These are phyloP conservation scores for Suillus alpinus DNA, from an alignment of 768 basidiomycete species.

Conservation along the genomic window DNA sequence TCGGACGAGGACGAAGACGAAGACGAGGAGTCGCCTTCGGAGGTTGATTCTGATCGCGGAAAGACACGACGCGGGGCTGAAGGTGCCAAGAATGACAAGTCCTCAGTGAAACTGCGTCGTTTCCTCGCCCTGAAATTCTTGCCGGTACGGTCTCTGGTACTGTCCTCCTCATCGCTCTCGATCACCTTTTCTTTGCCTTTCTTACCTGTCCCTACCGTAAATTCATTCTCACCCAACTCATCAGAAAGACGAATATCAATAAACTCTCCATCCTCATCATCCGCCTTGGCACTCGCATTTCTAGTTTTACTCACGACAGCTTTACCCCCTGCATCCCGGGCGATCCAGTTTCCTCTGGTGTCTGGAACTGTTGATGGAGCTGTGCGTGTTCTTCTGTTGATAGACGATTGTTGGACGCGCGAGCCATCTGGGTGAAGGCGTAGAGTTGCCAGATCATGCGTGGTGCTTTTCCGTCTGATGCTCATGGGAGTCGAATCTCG, in stretches of 20 bases:
- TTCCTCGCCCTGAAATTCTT: conserved; percentile 32
- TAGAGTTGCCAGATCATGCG: conserved; percentile 65
- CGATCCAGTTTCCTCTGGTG: conserved; percentile 61
- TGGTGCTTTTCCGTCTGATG: conserved; percentile 44
- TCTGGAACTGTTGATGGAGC: conserved; percentile 40
- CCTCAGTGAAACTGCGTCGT: conserved; percentile 43
- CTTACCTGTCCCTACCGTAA: conserved; percentile 6
- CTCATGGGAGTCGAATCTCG: conserved; percentile 20
- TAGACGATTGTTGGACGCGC: conserved; percentile 49
- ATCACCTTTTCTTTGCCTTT: conserved; percentile 26
- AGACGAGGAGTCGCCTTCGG: not conserved
- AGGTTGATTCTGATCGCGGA: conserved; percentile 3
- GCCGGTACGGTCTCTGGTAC: conserved; percentile 11
- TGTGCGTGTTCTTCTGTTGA: conserved; percentile 33
- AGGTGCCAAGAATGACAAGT: conserved; percentile 55
- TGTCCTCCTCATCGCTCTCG: conserved; percentile 12
- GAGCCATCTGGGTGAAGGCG: conserved; percentile 63
- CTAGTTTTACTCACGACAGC: conserved; percentile 38
- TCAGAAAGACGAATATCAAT: conserved; percentile 16
- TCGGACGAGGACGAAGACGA: not conserved
- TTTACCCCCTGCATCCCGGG: conserved; percentile 60
- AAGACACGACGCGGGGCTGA: conserved; percentile 14
- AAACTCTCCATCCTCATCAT: conserved; percentile 24
- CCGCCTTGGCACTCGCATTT: conserved; percentile 14
- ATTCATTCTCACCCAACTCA: conserved; percentile 19